These are phyloP conservation scores for Globisporangium abappressorium DNA, from an alignment of 352 stramenopile species.

Conservation along the genomic window DNA sequence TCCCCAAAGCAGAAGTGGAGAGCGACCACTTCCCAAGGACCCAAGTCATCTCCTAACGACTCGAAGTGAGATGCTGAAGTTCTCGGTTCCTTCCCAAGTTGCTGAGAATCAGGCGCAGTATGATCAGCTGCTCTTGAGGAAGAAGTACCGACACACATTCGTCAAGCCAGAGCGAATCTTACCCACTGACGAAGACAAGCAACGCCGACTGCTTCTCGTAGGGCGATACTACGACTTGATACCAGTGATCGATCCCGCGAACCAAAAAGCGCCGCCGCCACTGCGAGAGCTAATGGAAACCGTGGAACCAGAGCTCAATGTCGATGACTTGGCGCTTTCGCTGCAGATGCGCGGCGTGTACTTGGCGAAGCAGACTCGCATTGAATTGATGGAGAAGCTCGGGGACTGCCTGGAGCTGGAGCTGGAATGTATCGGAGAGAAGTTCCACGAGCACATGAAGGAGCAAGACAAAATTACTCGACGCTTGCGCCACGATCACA, in stretches of 20 bases:
- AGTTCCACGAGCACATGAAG: slow-evolving; percentile 71
- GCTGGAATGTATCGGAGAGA: slow-evolving; percentile 56
- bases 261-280: slow-evolving; percentile 15
- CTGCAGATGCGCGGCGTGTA: slow-evolving; percentile 64
- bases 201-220: slow-evolving; percentile 35
- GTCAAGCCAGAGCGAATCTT: slow-evolving; percentile 36
- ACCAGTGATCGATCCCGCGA: slow-evolving; percentile 13
- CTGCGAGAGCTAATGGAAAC: slow-evolving; percentile 50
- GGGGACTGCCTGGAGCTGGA: slow-evolving; percentile 59
- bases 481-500: slow-evolving; percentile 46
- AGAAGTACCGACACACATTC: slow-evolving; percentile 51
- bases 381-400: slow-evolving; percentile 54
- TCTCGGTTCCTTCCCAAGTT: slow-evolving; percentile 46
- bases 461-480: slow-evolving; percentile 55
- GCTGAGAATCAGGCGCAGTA: slow-evolving; percentile 30
- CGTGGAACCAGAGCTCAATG: slow-evolving; percentile 60
- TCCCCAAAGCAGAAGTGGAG: not conserved
- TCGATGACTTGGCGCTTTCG: slow-evolving; percentile 60
- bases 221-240: slow-evolving; percentile 62
- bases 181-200: slow-evolving; percentile 44
- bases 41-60: slow-evolving; percentile 34
- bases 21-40: not conserved
- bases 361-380: slow-evolving; percentile 51
- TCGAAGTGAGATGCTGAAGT: slow-evolving; percentile 65
- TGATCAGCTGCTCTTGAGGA: slow-evolving; percentile 32